These are phyloP conservation scores for Oryza officinalis DNA, from an alignment of 176 grass and related monocot genomes.

Conservation along the genomic window DNA sequence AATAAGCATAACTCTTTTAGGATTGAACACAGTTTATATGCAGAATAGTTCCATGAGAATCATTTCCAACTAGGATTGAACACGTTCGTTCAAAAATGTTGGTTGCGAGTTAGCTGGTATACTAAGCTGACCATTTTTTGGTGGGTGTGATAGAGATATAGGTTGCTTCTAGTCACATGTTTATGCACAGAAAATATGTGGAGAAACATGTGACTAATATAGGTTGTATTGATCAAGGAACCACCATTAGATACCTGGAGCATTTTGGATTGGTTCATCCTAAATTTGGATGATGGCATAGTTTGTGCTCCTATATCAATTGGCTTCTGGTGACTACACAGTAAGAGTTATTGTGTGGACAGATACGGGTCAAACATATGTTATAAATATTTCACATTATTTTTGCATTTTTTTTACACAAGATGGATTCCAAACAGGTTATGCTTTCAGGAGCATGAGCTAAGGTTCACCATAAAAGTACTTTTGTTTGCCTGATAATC, in stretches of 20 bases:
- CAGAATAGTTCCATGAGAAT: not conserved
- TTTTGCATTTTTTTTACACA: not conserved
- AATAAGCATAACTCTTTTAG: not conserved
- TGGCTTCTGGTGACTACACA: slow-evolving; percentile 62
- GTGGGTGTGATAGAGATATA: not conserved
- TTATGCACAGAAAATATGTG: not conserved
- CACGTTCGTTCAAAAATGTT: not conserved
- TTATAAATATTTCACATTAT: slow-evolving; percentile 21
- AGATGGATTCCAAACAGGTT: not conserved
- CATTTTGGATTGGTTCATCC: slow-evolving; percentile 52
- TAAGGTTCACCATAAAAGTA: not conserved
- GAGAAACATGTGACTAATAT: not conserved
- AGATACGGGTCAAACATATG: slow-evolving; percentile 58
- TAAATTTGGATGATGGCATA: slow-evolving; percentile 59
- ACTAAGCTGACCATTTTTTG: slow-evolving; percentile 4
- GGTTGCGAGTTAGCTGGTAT: not conserved
- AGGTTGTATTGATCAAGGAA: slow-evolving; percentile 15
- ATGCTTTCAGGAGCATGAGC: not conserved
- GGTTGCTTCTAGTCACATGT: not conserved
- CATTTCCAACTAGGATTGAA: not conserved
- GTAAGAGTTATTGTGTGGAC: slow-evolving; percentile 63
- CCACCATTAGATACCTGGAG: slow-evolving; percentile 10
- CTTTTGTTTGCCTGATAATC: not conserved
- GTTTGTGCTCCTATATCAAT: slow-evolving; percentile 51
- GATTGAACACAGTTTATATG: slow-evolving; percentile 8